A percentile compares a stretch with the other conserved stretches of the same genome.
Conservation (phyloP, 2,329 filamentous ascomycete genomes). For the Aspergillus pseudonomiae region DNA sequence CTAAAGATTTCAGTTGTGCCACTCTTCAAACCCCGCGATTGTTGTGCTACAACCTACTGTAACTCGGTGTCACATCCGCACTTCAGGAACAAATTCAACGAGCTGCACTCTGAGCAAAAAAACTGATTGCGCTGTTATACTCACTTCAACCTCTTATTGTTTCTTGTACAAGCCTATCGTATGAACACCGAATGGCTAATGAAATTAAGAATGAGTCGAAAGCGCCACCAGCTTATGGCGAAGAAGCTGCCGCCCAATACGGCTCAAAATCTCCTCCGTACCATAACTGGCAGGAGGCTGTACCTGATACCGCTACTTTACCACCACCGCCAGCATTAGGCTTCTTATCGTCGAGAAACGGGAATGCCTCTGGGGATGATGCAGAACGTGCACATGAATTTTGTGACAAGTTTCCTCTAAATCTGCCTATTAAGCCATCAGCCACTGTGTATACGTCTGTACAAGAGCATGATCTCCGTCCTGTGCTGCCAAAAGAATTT, state of each 20-base stretch:
- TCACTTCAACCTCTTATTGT: neutral
- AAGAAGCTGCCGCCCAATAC: neutral
- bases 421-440: conserved; percentile 50
- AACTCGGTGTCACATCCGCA: neutral
- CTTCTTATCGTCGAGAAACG: conserved; percentile 57
- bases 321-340: conserved; percentile 62
- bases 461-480: conserved; percentile 48
- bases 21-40: neutral
- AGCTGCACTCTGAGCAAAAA: neutral
- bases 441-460: conserved; percentile 47
- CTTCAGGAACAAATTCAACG: neutral
- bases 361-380: conserved; percentile 59
- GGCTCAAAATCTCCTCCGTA: conserved; percentile 55
- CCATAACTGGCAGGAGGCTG: conserved; percentile 62
- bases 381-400: conserved; percentile 60
- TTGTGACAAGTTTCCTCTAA: conserved; percentile 56
- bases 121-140: too few species aligned
- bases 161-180: neutral
- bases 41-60: neutral
- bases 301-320: conserved; percentile 62
- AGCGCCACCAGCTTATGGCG: conserved; percentile 21
- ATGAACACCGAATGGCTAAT: conserved; percentile 5
- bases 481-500: conserved; percentile 48
- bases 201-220: neutral
- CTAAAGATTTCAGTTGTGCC: neutral